These are phyloP conservation scores for Tuber umbilicatum DNA, from an alignment of 495 filamentous ascomycete genomes.

Conservation along the genomic window DNA sequence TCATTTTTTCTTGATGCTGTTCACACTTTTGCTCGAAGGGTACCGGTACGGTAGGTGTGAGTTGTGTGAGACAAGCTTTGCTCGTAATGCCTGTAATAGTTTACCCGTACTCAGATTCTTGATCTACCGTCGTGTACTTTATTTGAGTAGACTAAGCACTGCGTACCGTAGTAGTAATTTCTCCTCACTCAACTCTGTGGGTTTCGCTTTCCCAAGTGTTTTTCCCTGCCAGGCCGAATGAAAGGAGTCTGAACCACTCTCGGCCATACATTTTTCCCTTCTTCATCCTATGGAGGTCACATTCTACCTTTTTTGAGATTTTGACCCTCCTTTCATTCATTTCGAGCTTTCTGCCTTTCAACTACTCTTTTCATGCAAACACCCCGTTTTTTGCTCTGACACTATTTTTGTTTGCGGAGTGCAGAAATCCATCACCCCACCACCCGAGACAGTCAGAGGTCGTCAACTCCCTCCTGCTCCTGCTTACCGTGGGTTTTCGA, in stretches of 20 bases:
- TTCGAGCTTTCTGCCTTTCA: background rate
- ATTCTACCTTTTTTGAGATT: background rate
- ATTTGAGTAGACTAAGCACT: no score
- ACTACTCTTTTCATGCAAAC: background rate
- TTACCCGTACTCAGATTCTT: background rate
- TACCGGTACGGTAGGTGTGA: background rate
- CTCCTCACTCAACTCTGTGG: background rate
- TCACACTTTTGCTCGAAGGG: background rate
- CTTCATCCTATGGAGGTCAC: background rate
- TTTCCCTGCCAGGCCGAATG: background rate
- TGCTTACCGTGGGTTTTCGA: conserved; percentile 25
- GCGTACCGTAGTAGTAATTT: no score
- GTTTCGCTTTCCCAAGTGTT: background rate
- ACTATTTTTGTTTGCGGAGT: background rate
- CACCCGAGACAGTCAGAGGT: background rate
- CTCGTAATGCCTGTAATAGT: background rate
- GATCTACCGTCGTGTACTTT: background rate
- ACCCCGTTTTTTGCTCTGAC: background rate
- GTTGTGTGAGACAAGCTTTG: background rate
- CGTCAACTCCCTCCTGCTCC: background rate
- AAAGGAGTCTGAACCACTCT: background rate
- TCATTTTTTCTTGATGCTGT: background rate
- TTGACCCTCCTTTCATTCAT: background rate
- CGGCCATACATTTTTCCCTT: background rate
- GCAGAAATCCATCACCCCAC: conserved; percentile 4